Percentiles rank a stretch among this genome's conserved stretches.
Evolutionary conservation across 2,329 filamentous ascomycete species (phyloP).

Genomic region (Pseudophaeomoniella oleicola): DNA sequence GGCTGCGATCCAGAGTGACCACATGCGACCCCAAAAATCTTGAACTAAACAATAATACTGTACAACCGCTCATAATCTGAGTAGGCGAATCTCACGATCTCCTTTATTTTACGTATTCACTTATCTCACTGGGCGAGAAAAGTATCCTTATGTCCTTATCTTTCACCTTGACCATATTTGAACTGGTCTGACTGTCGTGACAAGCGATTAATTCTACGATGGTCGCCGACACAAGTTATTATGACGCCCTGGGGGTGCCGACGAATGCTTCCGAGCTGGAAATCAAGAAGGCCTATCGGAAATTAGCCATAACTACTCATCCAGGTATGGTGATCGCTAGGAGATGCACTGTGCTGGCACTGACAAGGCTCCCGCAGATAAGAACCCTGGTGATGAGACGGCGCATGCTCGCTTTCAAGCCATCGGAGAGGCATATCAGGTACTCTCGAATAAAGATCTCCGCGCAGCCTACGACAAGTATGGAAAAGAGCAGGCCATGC

Average conservation of each 20-base stretch:
- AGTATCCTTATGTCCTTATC: too few species aligned
- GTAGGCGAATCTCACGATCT: too few species aligned
- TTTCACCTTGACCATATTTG: too few species aligned
- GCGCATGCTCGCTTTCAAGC: conserved; percentile 90
- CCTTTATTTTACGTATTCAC: too few species aligned
- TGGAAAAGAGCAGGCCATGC: conserved; percentile 88
- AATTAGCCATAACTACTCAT: conserved; percentile 85
- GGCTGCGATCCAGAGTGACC: too few species aligned
- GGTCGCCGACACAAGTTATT: conserved; percentile 81
- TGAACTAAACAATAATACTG: too few species aligned
- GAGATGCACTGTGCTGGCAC: conserved; percentile 5
- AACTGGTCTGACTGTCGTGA: too few species aligned
- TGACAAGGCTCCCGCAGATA: conserved; percentile 45
- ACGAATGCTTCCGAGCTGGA: conserved; percentile 78
- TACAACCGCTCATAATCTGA: too few species aligned
- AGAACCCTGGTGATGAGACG: conserved; percentile 91
- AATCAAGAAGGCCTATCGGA: conserved; percentile 95
- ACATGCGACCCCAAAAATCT: too few species aligned
- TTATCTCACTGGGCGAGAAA: too few species aligned
- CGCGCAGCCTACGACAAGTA: conserved; percentile 91
- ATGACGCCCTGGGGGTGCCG: conserved; percentile 72
- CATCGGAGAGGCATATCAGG: conserved; percentile 56
- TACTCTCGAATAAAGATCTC: conserved; percentile 75
- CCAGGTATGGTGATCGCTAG: conserved; percentile 42
- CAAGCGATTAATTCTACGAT: too few species aligned